A percentile compares a stretch with the other conserved stretches of the same genome.
Evolutionary conservation across 768 basidiomycete species (phyloP).

Genomic region (Russula sp.): DNA sequence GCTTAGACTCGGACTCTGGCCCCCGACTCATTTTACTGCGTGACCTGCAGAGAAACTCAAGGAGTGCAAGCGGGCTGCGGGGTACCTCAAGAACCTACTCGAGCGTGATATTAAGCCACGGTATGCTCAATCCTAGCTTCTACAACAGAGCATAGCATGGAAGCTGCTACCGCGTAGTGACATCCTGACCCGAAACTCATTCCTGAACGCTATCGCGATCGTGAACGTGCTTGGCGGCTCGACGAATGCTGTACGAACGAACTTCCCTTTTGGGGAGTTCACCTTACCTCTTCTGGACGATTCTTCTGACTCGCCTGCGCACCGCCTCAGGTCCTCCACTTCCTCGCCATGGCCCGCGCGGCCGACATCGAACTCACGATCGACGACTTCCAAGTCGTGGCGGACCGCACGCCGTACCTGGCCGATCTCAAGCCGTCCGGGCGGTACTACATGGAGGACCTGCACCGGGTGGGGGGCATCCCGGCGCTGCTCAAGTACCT

Average conservation of each 20-base stretch:
- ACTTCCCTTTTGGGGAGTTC: too few relatives aligned
- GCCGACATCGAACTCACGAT: slow-evolving; percentile 68
- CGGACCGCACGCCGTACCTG: slow-evolving; percentile 75
- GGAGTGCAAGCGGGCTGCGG: slow-evolving; percentile 75
- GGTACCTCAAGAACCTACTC: slow-evolving; percentile 67
- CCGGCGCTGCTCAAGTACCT: slow-evolving; percentile 83
- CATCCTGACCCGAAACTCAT: slow-evolving; percentile 62
- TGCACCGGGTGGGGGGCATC: slow-evolving; percentile 80
- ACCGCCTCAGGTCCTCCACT: slow-evolving; percentile 59
- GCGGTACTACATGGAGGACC: slow-evolving; percentile 85
- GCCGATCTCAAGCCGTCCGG: slow-evolving; percentile 86
- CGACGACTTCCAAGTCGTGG: slow-evolving; percentile 81
- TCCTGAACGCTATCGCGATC: slow-evolving; percentile 79
- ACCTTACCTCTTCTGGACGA: neutral
- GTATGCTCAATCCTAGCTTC: slow-evolving; percentile 30
- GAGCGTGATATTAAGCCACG: slow-evolving; percentile 79
- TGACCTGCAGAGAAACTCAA: slow-evolving; percentile 59
- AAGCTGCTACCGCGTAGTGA: slow-evolving; percentile 34
- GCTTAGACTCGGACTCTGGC: too few relatives aligned
- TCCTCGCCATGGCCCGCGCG: slow-evolving; percentile 80
- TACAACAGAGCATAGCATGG: too few relatives aligned
- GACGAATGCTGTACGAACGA: slow-evolving; percentile 62
- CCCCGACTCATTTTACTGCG: neutral
- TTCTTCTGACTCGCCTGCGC: neutral
- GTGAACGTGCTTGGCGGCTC: slow-evolving; percentile 80